A percentile compares a stretch with the other conserved stretches of the same genome.
These are phyloP conservation scores for Rhodotorula graminis DNA, from an alignment of 768 basidiomycete species.

Conservation along the genomic window DNA sequence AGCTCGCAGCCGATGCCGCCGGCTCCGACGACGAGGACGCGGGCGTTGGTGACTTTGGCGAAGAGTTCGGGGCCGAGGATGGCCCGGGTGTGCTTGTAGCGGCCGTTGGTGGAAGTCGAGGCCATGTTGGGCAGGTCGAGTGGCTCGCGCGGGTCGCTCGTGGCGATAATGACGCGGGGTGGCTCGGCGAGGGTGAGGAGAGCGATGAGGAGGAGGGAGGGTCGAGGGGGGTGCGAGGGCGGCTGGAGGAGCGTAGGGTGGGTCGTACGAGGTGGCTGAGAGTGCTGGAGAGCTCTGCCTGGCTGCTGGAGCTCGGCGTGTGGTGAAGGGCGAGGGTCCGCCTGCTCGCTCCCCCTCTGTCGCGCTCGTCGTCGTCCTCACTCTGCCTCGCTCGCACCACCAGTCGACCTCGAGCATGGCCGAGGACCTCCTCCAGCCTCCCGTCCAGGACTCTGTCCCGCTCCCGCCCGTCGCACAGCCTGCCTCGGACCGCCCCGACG, in stretches of 20 bases:
- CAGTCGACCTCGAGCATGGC: neutral
- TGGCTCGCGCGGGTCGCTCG: too few species aligned
- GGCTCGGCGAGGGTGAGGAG: too few species aligned
- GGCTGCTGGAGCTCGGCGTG: too few species aligned
- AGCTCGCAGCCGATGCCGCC: constrained; percentile 92
- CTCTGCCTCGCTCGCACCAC: neutral
- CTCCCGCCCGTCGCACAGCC: neutral
- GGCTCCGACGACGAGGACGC: constrained; percentile 67
- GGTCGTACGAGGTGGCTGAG: too few species aligned
- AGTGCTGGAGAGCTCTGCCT: too few species aligned
- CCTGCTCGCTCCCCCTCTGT: neutral
- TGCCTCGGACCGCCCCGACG: constrained; percentile 16
- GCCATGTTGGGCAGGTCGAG: neutral
- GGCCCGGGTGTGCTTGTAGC: constrained; percentile 60
- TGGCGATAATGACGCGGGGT: too few species aligned
- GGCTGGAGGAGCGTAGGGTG: too few species aligned
- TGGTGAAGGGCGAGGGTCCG: too few species aligned
- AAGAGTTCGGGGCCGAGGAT: constrained; percentile 74
- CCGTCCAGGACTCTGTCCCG: constrained; percentile 19
- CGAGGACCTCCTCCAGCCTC: constrained; percentile 10
- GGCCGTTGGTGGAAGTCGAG: neutral
- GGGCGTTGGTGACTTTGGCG: constrained; percentile 46
- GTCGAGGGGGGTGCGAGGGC: too few species aligned
- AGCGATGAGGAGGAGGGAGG: too few species aligned
- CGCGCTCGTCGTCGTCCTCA: neutral